phyloP scores from a whole-genome alignment of 768 basidiomycete species.

The Calvatia gigantea region DNA sequence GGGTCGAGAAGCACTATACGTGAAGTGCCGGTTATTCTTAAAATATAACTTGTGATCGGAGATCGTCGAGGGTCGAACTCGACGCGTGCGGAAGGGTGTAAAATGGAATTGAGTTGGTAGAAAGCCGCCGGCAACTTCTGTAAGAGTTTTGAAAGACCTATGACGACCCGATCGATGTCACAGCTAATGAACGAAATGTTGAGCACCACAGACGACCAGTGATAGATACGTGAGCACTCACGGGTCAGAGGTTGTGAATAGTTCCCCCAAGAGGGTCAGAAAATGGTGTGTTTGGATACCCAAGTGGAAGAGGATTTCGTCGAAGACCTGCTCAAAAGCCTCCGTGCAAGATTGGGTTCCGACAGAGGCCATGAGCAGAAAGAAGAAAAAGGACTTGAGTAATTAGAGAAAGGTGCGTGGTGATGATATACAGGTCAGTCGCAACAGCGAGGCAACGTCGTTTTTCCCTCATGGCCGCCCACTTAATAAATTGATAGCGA shows the following conservation, averaged over 20 bases:
- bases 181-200: neutral
- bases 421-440: neutral
- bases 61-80: neutral
- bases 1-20: neutral
- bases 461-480: neutral
- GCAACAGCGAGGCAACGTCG: neutral
- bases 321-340: neutral
- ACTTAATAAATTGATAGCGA: too few species aligned
- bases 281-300: neutral
- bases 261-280: neutral
- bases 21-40: neutral
- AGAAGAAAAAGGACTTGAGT: neutral
- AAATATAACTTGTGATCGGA: neutral
- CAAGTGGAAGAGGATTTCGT: neutral
- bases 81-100: neutral
- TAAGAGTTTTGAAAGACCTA: neutral
- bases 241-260: neutral
- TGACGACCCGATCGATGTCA: neutral
- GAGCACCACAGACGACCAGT: neutral
- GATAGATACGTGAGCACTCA: neutral
- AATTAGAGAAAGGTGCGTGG: neutral
- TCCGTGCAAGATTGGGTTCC: neutral
- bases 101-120: neutral
- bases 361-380: neutral
- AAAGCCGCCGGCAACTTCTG: neutral